These are phyloP conservation scores for Coemansia erecta DNA, from an alignment of 192 early-diverging fungal species.

Conservation along the genomic window DNA sequence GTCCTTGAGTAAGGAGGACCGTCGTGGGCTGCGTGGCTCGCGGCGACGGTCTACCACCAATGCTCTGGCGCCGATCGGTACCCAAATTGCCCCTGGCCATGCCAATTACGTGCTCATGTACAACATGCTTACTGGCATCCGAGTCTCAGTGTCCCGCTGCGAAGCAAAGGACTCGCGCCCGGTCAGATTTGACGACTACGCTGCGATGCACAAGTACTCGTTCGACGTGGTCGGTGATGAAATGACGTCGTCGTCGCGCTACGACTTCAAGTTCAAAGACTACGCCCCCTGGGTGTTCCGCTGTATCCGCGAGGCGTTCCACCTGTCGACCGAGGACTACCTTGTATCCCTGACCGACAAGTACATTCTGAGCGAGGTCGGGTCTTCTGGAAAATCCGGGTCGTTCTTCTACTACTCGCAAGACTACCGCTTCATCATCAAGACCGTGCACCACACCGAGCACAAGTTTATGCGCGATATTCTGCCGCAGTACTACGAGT, in stretches of 20 bases:
- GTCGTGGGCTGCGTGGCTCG: slow-evolving; percentile 31
- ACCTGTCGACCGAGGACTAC: slow-evolving; percentile 91
- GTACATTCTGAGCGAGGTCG: slow-evolving; percentile 93
- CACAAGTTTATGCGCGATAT: slow-evolving; percentile 92
- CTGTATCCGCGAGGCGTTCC: slow-evolving; percentile 80
- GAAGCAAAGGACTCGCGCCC: slow-evolving; percentile 77
- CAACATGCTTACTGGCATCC: slow-evolving; percentile 97
- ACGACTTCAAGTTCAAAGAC: slow-evolving; percentile 99
- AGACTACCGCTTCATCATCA: slow-evolving; percentile 99
- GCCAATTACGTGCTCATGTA: slow-evolving; percentile 97
- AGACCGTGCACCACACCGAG: slow-evolving; percentile 92
- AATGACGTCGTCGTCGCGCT: slow-evolving; percentile 87
- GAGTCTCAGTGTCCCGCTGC: slow-evolving; percentile 84
- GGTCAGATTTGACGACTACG: slow-evolving; percentile 77
- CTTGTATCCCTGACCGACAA: slow-evolving; percentile 91
- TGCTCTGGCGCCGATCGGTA: slow-evolving; percentile 58
- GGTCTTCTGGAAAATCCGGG: slow-evolving; percentile 93
- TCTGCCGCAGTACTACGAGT: slow-evolving; percentile 86
- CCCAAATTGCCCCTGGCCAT: slow-evolving; percentile 90
- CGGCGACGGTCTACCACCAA: slow-evolving; percentile 36
- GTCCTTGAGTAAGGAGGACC: slow-evolving; percentile 26
- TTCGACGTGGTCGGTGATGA: slow-evolving; percentile 97
- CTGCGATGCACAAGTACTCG: slow-evolving; percentile 86
- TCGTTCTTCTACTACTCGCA: slow-evolving; percentile 98
- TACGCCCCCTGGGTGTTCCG: slow-evolving; percentile 98